These are phyloP conservation scores for Beauveria australis DNA, from an alignment of 2,329 filamentous ascomycete genomes.

Conservation along the genomic window DNA sequence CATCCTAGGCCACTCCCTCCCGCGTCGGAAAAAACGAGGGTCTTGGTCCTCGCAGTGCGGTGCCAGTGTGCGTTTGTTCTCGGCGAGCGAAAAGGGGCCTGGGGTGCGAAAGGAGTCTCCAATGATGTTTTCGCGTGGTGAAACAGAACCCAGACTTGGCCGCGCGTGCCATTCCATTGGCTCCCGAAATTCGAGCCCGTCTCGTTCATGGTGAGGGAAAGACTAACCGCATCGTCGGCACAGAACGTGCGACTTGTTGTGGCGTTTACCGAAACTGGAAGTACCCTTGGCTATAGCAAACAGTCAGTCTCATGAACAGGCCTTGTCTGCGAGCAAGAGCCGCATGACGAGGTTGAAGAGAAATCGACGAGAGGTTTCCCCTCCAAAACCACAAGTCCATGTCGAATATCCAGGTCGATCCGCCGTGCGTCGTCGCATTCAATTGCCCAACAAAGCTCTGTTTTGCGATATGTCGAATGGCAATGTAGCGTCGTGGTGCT, in stretches of 20 bases:
- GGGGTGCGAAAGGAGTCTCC: no score
- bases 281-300: conserved; percentile 45
- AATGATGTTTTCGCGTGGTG: no score
- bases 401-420: neutral
- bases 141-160: neutral
- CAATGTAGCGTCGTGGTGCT: neutral
- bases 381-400: neutral
- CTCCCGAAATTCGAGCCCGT: neutral
- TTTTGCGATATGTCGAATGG: neutral
- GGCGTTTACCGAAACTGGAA: conserved; percentile 56
- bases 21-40: neutral
- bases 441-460: no score
- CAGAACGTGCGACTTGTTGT: conserved; percentile 97
- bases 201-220: neutral
- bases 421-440: neutral
- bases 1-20: neutral
- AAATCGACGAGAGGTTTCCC: neutral
- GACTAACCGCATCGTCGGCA: conserved; percentile 96
- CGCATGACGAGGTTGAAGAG: neutral
- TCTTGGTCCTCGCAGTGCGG: no score
- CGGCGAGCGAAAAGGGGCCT: neutral
- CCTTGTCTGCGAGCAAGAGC: neutral
- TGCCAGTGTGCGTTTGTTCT: neutral
- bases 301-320: conserved; percentile 12
- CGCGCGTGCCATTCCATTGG: neutral